These are phyloP conservation scores for Melastoma candidum DNA, from an alignment of 441 rosid genomes.

Conservation along the genomic window DNA sequence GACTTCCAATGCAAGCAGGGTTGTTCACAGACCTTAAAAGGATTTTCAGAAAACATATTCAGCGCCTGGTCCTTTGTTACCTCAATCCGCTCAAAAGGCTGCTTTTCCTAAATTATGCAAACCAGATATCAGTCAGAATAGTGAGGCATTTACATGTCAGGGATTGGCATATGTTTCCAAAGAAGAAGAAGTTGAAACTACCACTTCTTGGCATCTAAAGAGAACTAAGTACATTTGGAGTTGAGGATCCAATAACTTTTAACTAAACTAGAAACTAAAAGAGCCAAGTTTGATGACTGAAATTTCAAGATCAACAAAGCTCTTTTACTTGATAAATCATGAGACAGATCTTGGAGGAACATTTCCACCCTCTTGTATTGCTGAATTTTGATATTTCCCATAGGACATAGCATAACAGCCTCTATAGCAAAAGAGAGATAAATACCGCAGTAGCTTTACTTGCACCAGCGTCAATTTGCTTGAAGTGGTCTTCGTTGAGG, in stretches of 20 bases:
- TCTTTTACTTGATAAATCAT: too few relatives aligned
- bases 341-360: too few relatives aligned
- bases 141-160: neutral
- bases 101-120: conserved; percentile 51
- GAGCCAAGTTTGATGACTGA: too few relatives aligned
- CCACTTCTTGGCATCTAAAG: too few relatives aligned
- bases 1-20: neutral
- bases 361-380: too few relatives aligned
- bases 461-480: conserved; percentile 59
- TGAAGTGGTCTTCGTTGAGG: conserved; percentile 76
- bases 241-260: too few relatives aligned
- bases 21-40: conserved; percentile 58
- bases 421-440: conserved; percentile 4
- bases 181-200: too few relatives aligned
- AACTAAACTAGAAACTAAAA: too few relatives aligned
- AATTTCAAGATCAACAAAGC: too few relatives aligned
- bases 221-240: too few relatives aligned
- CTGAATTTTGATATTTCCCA: too few relatives aligned
- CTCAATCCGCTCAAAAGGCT: conserved; percentile 97
- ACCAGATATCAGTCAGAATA: neutral
- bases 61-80: conserved; percentile 85
- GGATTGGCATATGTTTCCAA: neutral
- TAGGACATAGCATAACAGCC: neutral
- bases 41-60: conserved; percentile 82
- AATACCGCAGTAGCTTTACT: conserved; percentile 67